Evolutionary conservation across 352 stramenopile genomes (phyloP).

Genomic region (Globisporangium cederbergense): DNA sequence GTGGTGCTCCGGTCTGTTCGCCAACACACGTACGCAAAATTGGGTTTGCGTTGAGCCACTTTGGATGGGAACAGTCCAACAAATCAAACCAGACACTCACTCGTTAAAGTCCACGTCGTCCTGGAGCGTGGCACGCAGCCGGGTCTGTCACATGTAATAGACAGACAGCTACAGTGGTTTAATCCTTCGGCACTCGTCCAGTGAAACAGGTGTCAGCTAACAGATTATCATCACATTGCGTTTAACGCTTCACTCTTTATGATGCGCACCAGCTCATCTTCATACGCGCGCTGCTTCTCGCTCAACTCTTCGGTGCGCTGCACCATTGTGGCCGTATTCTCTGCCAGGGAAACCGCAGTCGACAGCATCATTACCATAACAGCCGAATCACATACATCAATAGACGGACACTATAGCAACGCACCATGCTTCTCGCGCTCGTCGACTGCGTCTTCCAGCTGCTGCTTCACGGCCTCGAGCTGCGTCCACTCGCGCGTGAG

Average conservation of each 20-base stretch:
- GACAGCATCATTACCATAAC: not conserved
- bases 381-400: too few species aligned
- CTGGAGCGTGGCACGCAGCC: slow-evolving; percentile 19
- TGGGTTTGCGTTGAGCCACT: too few species aligned
- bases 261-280: slow-evolving; percentile 31
- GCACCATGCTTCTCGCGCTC: slow-evolving; percentile 40
- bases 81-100: slow-evolving; percentile 13
- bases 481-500: slow-evolving; percentile 27
- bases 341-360: slow-evolving; percentile 16
- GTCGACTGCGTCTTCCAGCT: slow-evolving; percentile 24
- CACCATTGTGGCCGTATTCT: slow-evolving; percentile 41
- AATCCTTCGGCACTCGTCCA: not conserved
- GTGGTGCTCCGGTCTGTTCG: slow-evolving; percentile 35
- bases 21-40: too few species aligned
- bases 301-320: slow-evolving; percentile 34
- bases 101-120: slow-evolving; percentile 23
- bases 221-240: not conserved
- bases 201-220: not conserved
- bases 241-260: too few species aligned
- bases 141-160: slow-evolving; percentile 9
- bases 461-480: slow-evolving; percentile 23
- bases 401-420: not conserved
- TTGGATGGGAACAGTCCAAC: not conserved
- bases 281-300: slow-evolving; percentile 26
- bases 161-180: not conserved